Evolutionary conservation across 2,329 filamentous ascomycete genomes (phyloP), one percentile per base, ranked within the genome.

Genomic region (Trichophyton simii): DNA sequence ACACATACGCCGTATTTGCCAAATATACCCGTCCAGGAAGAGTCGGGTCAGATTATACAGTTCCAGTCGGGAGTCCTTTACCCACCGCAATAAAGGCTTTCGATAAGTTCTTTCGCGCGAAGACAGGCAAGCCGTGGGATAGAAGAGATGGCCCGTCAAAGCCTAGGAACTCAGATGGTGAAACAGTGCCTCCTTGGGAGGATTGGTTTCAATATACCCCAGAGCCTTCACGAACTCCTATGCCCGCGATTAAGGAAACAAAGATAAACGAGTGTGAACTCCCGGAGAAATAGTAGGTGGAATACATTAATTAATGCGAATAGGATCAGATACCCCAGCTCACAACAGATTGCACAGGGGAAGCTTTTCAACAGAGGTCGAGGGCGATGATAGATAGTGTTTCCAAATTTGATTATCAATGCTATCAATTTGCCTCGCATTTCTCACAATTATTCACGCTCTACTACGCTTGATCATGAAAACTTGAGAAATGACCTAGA

Each of bases 41-140:
- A 9, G 68, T 68, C 0, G 66, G 66, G 8, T 65, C 71, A 1
- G 68, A 76, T 9, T 68, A 73, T 9, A 66, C 76, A 8, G 69
- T 70, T 2, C 71, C 72, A 0, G 61, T 66, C 1, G 71, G 69
- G 20, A 73, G 71, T 59, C 68, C 64, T 3, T 67, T 71, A 13
- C 67, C 71, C 1, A 57, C 66, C 1, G 82, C 84, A 28, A 76
- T 82, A 62, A 64, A 65, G 0, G 72, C 73, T 0, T 88, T 88
- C 69, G 76, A 75, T 62, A 65, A 71, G 0, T 83, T 85, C 65
- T 89, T 89, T 68, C 70, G 69, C 9, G 72, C 75, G 6, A 83
- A 83, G 69, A 84, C 84, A 0, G 81, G 82, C 0, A 73, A 83
- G 8, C 69, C 75, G 1, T 89, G 86, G 86, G 76, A 81, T n/a